phyloP scores from a whole-genome alignment of 805 yeast species.

The Lipomyces oligophaga region DNA sequence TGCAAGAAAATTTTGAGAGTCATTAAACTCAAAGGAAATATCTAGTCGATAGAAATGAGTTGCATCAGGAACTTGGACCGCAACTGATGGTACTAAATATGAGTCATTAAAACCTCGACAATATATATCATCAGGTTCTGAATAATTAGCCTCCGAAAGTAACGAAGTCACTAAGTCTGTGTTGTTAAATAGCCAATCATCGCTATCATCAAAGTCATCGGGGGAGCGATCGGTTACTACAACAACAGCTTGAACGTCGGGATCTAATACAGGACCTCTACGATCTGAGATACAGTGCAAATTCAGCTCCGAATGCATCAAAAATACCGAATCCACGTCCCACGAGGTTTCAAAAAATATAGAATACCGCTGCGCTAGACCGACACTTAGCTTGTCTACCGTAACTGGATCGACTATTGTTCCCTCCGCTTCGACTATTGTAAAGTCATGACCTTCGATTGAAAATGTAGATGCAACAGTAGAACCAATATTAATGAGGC shows the following conservation, averaged over 20 bases:
- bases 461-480: constrained; percentile 7
- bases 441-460: constrained; percentile 14
- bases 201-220: neutral
- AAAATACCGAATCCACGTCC: neutral
- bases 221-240: neutral
- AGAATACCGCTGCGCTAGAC: constrained; percentile 23
- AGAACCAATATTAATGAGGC: constrained; percentile 13
- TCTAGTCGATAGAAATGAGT: constrained; percentile 35
- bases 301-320: constrained; percentile 6
- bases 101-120: constrained; percentile 1
- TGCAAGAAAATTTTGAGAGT: constrained; percentile 34
- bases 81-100: constrained; percentile 9
- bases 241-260: constrained; percentile 5
- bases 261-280: constrained; percentile 3
- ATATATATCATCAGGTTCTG: neutral
- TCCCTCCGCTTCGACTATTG: constrained; percentile 17
- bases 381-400: constrained; percentile 5
- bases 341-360: constrained; percentile 10
- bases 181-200: no score
- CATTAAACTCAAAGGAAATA: constrained; percentile 37
- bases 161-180: no score
- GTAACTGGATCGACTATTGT: constrained; percentile 3
- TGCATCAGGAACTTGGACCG: constrained; percentile 33
- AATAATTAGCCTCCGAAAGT: no score
- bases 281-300: constrained; percentile 16